Evolutionary conservation across 2,329 filamentous ascomycete species (phyloP).

Genomic region (Xylaria sp.): DNA sequence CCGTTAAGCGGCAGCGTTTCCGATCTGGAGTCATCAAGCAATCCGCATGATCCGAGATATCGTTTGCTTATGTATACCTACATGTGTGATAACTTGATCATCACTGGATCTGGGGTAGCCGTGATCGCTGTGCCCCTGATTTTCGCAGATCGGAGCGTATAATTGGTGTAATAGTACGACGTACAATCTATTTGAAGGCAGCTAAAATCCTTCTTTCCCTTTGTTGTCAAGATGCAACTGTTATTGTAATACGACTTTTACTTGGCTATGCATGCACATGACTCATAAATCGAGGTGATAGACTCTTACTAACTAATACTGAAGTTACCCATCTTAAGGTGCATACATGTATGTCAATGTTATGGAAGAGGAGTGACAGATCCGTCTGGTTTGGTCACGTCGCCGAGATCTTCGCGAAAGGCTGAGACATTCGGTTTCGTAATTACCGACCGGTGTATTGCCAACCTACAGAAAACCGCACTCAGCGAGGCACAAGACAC

Average conservation of each 20-base stretch:
- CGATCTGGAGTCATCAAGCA: not conserved
- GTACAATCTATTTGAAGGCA: not conserved
- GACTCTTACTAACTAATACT: not conserved
- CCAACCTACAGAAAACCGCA: no score
- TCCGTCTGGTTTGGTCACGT: not conserved
- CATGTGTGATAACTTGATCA: not conserved
- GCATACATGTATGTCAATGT: no score
- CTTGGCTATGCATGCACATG: not conserved
- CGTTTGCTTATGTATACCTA: not conserved
- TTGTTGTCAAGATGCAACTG: not conserved
- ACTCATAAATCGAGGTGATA: not conserved
- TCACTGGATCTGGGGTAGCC: no score
- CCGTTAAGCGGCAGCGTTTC: not conserved
- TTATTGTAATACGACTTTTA: not conserved
- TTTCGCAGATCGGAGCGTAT: not conserved
- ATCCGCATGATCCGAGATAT: not conserved
- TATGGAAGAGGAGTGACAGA: no score
- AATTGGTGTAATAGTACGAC: not conserved
- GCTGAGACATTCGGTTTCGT: not conserved
- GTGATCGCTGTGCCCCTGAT: no score
- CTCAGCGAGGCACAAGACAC: not conserved
- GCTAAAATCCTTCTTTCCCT: not conserved
- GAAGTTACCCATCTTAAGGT: not conserved
- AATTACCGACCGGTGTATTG: constrained; percentile 19
- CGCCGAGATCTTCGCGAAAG: not conserved